Evolutionary conservation across 805 yeast genomes (phyloP).

Genomic region (Candida khao-thaluensis): DNA sequence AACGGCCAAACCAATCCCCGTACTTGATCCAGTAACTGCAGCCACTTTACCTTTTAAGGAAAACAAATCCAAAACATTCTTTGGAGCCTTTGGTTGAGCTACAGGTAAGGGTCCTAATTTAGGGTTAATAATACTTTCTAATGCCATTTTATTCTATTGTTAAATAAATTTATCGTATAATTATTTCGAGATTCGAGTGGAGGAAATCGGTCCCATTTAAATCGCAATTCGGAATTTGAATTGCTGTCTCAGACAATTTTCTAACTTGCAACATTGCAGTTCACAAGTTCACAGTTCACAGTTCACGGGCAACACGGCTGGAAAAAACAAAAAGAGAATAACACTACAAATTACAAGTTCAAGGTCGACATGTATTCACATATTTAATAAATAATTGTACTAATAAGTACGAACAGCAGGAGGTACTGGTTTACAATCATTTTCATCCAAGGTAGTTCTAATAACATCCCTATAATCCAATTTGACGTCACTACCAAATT

Average conservation of each 20-base stretch:
- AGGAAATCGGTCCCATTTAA: not conserved
- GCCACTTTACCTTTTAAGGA: slow-evolving; percentile 82
- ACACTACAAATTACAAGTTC: too few relatives aligned
- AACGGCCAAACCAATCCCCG: slow-evolving; percentile 79
- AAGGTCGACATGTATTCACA: too few relatives aligned
- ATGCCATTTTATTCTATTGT: slow-evolving; percentile 4
- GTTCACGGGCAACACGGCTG: too few relatives aligned
- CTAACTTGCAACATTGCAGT: too few relatives aligned
- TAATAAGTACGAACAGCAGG: slow-evolving; percentile 95
- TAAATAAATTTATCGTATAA: not conserved
- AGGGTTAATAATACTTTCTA: slow-evolving; percentile 21
- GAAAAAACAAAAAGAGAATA: too few relatives aligned
- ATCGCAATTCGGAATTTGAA: slow-evolving; percentile 4
- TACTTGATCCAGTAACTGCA: slow-evolving; percentile 79
- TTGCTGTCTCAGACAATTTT: slow-evolving; percentile 3
- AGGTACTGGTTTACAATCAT: slow-evolving; percentile 93
- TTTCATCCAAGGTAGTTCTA: slow-evolving; percentile 79
- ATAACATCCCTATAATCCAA: slow-evolving; percentile 87
- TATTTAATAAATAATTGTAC: slow-evolving; percentile 5
- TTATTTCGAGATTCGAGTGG: not conserved
- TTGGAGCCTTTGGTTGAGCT: slow-evolving; percentile 50
- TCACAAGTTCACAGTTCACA: too few relatives aligned
- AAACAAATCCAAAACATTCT: slow-evolving; percentile 63
- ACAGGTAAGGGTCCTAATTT: slow-evolving; percentile 48
- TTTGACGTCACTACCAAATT: slow-evolving; percentile 65